phyloP scores from a whole-genome alignment of 768 basidiomycete species.

The Termitomyces heimii region DNA sequence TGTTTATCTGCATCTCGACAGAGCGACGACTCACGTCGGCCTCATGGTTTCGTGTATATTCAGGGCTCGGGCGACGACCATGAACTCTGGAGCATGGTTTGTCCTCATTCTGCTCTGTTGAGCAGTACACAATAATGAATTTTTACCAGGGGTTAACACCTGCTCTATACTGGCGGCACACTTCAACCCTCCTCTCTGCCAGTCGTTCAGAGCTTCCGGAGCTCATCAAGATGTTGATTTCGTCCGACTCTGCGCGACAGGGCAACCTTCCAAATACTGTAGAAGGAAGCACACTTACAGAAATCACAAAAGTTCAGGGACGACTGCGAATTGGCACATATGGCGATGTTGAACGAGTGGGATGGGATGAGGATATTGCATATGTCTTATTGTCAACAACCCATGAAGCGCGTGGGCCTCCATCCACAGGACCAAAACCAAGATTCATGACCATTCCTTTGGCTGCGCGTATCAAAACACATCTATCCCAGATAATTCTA shows the following conservation, averaged over 20 bases:
- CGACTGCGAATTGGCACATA: slow-evolving; percentile 10
- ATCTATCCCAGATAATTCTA: slow-evolving; percentile 6
- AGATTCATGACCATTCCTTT: slow-evolving; percentile 13
- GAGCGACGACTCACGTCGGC: slow-evolving; percentile 51
- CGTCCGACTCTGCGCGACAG: not conserved
- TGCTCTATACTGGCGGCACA: slow-evolving; percentile 8
- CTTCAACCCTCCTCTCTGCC: slow-evolving; percentile 14
- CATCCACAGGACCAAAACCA: not conserved
- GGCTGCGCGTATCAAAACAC: slow-evolving; percentile 5
- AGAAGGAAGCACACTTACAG: slow-evolving; percentile 18
- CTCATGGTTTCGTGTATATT: slow-evolving; percentile 76
- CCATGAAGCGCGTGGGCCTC: not conserved
- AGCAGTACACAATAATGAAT: not conserved
- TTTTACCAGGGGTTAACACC: slow-evolving; percentile 7
- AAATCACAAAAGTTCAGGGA: slow-evolving; percentile 7
- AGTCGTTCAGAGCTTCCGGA: slow-evolving; percentile 43
- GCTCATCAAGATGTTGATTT: slow-evolving; percentile 30
- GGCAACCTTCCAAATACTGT: slow-evolving; percentile 23
- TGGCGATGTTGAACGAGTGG: slow-evolving; percentile 1
- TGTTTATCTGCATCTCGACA: slow-evolving; percentile 85
- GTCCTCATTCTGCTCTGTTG: slow-evolving; percentile 1
- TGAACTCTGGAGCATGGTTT: slow-evolving; percentile 80
- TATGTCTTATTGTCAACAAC: slow-evolving; percentile 7
- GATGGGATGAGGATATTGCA: not conserved
- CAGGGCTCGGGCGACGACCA: slow-evolving; percentile 96